Base-by-base conservation (phyloP, 2,329 filamentous ascomycete genomes). In the Colletotrichum trifolii region DNA sequence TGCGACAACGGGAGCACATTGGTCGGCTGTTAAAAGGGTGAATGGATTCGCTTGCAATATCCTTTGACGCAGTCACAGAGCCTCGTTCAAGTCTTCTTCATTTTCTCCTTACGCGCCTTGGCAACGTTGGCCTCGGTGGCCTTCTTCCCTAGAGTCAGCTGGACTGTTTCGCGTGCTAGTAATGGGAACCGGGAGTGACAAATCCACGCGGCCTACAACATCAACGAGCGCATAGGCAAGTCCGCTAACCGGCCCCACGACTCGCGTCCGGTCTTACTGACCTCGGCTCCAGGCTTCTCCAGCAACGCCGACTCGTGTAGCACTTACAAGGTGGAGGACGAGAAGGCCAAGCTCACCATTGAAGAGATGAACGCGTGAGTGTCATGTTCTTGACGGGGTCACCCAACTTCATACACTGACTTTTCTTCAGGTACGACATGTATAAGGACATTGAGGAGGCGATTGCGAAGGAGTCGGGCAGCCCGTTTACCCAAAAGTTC, bases 281-380 rank as follows among this genome's bases (percentile, higher is more conserved):
- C 10, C 15, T 52, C 1, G 43, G 6, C 6, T 6, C 3, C 38
- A 82, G 87, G 87, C 0, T 91, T 91, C 75, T 89, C 87, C 0
- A 82, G 81, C 42, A 90, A 91, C 71, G 89, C 82, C n/a, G 45
- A 40, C 35, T 69, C 82, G 43, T 83, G 77, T 12, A 73, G 82
- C 0, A 83, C 81, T 0, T 91, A 91, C 75, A 87, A 86, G 71
- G 88, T 91, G 0, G 83, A 86, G 67, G 84, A 90, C 55, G 82
- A 87, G 69, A 84, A 79, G 68, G 82, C 85, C 50, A 88, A 89
- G 67, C 71, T 91, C 38, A 91, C 89, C 0, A 90, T 91, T 54
- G 87, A 90, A 67, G 88, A 91, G 73, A 90, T 91, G 87, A 91
- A 91, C 65, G 79, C 80, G 79, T 87, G 77, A 78, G 83, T 80